phyloP scores from a whole-genome alignment of 345 rosid species.

The Psidium guajava region DNA sequence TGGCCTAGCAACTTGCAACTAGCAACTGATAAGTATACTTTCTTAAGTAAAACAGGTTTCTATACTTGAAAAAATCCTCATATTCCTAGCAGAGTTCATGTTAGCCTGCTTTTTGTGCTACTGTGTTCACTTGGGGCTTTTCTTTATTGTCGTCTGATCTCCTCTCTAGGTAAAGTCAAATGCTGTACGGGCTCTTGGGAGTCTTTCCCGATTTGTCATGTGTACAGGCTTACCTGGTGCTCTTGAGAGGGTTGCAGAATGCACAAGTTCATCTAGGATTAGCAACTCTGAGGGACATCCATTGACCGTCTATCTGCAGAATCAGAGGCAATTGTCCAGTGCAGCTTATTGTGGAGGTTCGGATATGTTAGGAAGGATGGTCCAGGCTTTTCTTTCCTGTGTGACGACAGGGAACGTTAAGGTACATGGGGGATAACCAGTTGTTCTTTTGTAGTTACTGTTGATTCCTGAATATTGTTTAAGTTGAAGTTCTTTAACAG shows the following conservation, averaged over 20 bases:
- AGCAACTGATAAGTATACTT: background rate
- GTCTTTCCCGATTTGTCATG: slow-evolving; percentile 52
- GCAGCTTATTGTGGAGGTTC: slow-evolving; percentile 22
- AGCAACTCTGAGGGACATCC: background rate
- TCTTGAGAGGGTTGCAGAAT: slow-evolving; percentile 14
- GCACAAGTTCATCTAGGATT: slow-evolving; percentile 8
- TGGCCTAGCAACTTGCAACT: background rate
- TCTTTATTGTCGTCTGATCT: background rate
- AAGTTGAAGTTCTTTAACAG: slow-evolving; percentile 27
- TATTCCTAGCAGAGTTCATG: background rate
- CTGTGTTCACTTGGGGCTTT: background rate
- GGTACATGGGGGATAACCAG: slow-evolving; percentile 26
- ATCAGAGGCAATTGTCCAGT: slow-evolving; percentile 8
- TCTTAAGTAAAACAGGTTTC: background rate
- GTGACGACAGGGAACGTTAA: slow-evolving; percentile 92
- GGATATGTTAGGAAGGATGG: slow-evolving; percentile 56
- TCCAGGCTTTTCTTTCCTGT: slow-evolving; percentile 92
- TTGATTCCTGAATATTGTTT: background rate
- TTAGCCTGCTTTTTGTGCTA: background rate
- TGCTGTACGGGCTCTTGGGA: slow-evolving; percentile 91
- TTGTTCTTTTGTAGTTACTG: background rate
- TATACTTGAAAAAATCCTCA: background rate
- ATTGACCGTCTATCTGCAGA: slow-evolving; percentile 2
- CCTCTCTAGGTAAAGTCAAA: slow-evolving; percentile 27
- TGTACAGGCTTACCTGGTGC: slow-evolving; percentile 16